Evolutionary conservation across 306 rosid species (phyloP).

Genomic region (Trifolium dubium): DNA sequence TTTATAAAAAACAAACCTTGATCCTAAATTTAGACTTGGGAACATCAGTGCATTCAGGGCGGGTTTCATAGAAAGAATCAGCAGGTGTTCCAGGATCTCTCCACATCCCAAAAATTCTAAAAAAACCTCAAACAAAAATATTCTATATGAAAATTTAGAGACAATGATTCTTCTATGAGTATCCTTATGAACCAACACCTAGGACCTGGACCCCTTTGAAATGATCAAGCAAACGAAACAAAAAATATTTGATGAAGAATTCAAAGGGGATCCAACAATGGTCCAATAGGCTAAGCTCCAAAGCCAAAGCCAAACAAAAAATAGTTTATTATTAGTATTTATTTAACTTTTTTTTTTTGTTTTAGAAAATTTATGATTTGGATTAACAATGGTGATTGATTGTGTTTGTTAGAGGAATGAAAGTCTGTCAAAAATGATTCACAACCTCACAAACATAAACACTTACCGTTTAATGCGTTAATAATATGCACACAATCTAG

Average conservation of each 20-base stretch:
- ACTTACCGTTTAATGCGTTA: constrained; percentile 44
- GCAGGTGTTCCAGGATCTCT: constrained; percentile 79
- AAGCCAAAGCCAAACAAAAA: constrained; percentile 25
- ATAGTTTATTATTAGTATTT: not conserved
- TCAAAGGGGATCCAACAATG: constrained; percentile 59
- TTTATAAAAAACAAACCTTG: constrained; percentile 55
- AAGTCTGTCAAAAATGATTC: constrained; percentile 42
- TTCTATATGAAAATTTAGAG: not conserved
- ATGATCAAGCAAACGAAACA: constrained; percentile 52
- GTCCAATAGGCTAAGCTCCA: constrained; percentile 48
- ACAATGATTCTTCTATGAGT: not conserved
- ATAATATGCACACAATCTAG: constrained; percentile 26
- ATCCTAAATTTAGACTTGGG: constrained; percentile 87
- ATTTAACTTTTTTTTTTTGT: not conserved
- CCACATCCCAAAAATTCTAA: constrained; percentile 77
- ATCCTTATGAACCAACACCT: constrained; percentile 13
- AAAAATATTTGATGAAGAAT: constrained; percentile 38
- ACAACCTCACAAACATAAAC: constrained; percentile 43
- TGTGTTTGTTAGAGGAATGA: constrained; percentile 12
- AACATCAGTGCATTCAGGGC: constrained; percentile 93
- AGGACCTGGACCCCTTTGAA: constrained; percentile 53
- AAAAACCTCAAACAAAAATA: constrained; percentile 15
- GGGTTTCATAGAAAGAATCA: constrained; percentile 89
- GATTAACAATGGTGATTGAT: constrained; percentile 30
- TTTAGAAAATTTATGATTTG: constrained; percentile 30